These are phyloP conservation scores for Lavandula angustifolia DNA, from an alignment of 257 asterid species.

Conservation along the genomic window DNA sequence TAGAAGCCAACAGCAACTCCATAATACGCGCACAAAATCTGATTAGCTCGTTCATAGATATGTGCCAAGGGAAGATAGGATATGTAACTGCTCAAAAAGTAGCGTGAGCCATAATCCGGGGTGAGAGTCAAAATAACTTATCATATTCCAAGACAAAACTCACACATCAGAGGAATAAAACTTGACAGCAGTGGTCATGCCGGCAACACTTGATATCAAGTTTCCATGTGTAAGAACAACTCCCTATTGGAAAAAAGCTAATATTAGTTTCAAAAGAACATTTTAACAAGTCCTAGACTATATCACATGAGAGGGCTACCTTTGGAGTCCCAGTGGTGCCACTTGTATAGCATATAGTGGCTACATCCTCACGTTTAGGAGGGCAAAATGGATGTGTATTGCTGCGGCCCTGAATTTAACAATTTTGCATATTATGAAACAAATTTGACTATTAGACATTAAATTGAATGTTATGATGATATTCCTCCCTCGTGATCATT, in stretches of 20 bases:
- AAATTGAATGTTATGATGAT: too few species aligned
- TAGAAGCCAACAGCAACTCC: slow-evolving; percentile 90
- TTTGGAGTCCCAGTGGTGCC: slow-evolving; percentile 99
- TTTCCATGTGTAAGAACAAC: slow-evolving; percentile 81
- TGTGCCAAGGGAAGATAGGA: slow-evolving; percentile 98
- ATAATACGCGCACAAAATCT: slow-evolving; percentile 49
- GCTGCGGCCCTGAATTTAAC: slow-evolving; percentile 56
- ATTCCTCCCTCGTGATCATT: too few species aligned
- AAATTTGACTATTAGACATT: too few species aligned
- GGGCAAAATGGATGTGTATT: slow-evolving; percentile 72
- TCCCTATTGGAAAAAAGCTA: slow-evolving; percentile 51
- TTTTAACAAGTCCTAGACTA: slow-evolving; percentile 23
- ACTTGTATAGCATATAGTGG: slow-evolving; percentile 96
- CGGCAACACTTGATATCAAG: slow-evolving; percentile 80
- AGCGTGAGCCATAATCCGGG: slow-evolving; percentile 16
- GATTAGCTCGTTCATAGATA: slow-evolving; percentile 94
- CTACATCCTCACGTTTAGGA: slow-evolving; percentile 80
- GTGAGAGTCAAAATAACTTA: slow-evolving; percentile 20
- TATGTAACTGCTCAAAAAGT: slow-evolving; percentile 62
- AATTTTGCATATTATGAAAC: slow-evolving; percentile 7
- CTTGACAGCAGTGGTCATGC: slow-evolving; percentile 48
- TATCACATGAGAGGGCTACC: slow-evolving; percentile 44
- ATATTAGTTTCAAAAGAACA: slow-evolving; percentile 4
- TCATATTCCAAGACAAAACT: slow-evolving; percentile 44
- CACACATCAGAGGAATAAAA: slow-evolving; percentile 81